Evolutionary conservation across 202 grass and related monocot species (phyloP).

Genomic region (Digitaria exilis): DNA sequence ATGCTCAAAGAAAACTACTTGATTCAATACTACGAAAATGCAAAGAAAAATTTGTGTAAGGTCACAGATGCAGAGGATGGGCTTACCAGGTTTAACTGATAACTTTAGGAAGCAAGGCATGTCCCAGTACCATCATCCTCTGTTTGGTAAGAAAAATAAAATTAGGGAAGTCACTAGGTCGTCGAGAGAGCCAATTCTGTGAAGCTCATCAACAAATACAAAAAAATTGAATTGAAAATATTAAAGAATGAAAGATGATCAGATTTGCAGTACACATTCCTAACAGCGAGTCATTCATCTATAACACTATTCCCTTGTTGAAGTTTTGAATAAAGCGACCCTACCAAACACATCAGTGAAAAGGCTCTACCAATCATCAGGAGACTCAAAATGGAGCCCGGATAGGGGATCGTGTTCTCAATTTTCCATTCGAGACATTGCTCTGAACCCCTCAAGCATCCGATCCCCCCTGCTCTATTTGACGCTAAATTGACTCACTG

Average conservation of each 20-base stretch:
- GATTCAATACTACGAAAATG: not conserved
- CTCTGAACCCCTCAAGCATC: not conserved
- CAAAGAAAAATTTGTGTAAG: not conserved
- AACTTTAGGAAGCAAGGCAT: not conserved
- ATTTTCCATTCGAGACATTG: not conserved
- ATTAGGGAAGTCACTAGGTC: not conserved
- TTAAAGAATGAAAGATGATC: not conserved
- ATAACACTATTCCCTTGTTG: not conserved
- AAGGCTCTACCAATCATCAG: not conserved
- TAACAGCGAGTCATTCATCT: too few species aligned
- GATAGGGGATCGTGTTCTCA: not conserved
- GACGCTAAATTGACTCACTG: not conserved
- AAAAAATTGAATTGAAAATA: not conserved
- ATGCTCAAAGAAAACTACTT: not conserved
- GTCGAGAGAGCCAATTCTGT: not conserved
- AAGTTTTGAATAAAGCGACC: not conserved
- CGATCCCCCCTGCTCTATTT: not conserved
- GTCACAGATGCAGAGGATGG: slow-evolving; percentile 1
- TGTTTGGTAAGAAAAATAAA: not conserved
- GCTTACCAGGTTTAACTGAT: slow-evolving; percentile 30
- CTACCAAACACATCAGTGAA: not conserved
- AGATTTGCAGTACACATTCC: not conserved
- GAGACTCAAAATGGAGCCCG: not conserved
- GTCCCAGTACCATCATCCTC: not conserved
- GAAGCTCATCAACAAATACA: not conserved